These are phyloP conservation scores for Phaseolus lunatus DNA, from an alignment of 306 rosid genomes.

Conservation along the genomic window DNA sequence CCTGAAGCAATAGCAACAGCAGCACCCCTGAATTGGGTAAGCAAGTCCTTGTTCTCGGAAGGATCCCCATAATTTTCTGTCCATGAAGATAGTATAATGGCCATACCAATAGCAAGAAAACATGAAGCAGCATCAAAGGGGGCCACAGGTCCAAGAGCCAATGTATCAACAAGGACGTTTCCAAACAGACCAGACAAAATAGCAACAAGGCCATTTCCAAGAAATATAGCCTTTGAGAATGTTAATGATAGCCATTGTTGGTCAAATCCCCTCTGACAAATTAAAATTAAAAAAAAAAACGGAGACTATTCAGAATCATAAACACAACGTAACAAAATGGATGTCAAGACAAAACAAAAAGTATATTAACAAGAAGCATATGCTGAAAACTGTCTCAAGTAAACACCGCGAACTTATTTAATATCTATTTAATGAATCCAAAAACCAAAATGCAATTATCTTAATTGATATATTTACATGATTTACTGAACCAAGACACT, in stretches of 20 bases:
- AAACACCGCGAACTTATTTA: background rate
- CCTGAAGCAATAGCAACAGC: constrained; percentile 97
- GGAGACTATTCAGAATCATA: constrained; percentile 40
- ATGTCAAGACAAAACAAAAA: constrained; percentile 15
- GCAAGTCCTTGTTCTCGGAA: constrained; percentile 83
- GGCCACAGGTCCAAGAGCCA: constrained; percentile 92
- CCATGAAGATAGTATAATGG: constrained; percentile 82
- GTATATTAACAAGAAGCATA: constrained; percentile 9
- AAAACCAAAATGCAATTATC: constrained; percentile 16
- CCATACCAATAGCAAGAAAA: constrained; percentile 95
- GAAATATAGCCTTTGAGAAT: constrained; percentile 93
- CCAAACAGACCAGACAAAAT: constrained; percentile 90
- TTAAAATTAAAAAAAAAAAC: constrained; percentile 8
- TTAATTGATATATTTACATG: constrained; percentile 11
- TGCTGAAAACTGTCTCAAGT: constrained; percentile 14
- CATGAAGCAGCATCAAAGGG: constrained; percentile 99
- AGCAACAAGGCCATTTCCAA: constrained; percentile 93
- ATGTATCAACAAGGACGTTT: constrained; percentile 82
- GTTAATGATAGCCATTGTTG: constrained; percentile 94
- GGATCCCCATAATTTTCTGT: constrained; percentile 87
- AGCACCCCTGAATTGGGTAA: constrained; percentile 89
- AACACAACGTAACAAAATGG: constrained; percentile 36
- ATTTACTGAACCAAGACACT: background rate
- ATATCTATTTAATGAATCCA: constrained; percentile 22
- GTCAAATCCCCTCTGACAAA: constrained; percentile 88